Base-by-base conservation (phyloP, 2,329 filamentous ascomycete genomes). In the Aureobasidium sp. region DNA sequence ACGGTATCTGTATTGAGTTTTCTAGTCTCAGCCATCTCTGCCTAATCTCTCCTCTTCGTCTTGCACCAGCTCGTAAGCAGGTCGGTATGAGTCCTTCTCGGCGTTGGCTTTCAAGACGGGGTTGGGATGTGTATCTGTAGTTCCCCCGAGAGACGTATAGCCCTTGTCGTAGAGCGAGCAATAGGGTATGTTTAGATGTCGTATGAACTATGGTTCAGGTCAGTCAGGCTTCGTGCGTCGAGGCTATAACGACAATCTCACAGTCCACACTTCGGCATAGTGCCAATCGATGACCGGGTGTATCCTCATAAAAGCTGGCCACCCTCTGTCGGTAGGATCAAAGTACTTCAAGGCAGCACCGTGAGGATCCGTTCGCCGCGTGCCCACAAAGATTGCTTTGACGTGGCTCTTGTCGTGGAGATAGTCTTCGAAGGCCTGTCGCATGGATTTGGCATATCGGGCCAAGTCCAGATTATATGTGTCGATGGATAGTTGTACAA, bases 271-370 rank as follows among this genome's bases (percentile, higher is more conserved):
- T 74, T 97, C 93, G 12, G 85, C 84, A 74, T 97, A 96, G 73
- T 94, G 90, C 94, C 94, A 99, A 75, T 99, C 94, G 71, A 99
- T 92, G 11, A 99, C 89, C 0, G 94, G 93, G 75, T 99, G 91
- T 64, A 97, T 82, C 63, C 94, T 85, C 87, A 97, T 92, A 70
- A 97, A 96, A 47, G 81, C 78, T 39, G 94, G 94, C 94, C 94
- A 99, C 2, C 88, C 91, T 39, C 83, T 79, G 75, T 97, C 94
- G 5, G 94, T 99, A 56, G 82, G 83, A 72, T 96, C 90, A 72
- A 97, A 97, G 75, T 89, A 85, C 42, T 83, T 88, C 69, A 99
- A 74, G 17, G 82, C 79, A 68, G 85, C 86, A 51, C 93, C 91
- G 73, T 97, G 91, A 7, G 94, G 94, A 75, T 99, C 94, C 3